phyloP scores from a whole-genome alignment of 1,139 yeast species.

The Scheffersomyces illinoinensis region DNA sequence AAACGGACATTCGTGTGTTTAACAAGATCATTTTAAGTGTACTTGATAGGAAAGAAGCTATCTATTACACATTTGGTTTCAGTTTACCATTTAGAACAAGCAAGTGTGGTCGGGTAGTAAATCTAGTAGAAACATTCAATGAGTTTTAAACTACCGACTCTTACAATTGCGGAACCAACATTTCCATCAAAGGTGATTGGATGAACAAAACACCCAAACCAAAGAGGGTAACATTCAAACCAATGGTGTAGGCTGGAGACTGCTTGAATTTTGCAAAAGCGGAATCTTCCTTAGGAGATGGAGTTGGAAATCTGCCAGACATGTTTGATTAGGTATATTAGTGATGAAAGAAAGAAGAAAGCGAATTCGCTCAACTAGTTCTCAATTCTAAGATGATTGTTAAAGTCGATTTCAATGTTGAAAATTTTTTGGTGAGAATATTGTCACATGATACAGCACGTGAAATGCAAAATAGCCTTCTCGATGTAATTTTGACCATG shows the following conservation, averaged over 20 bases:
- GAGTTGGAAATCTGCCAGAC: slow-evolving; percentile 19
- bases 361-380: neutral
- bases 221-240: slow-evolving; percentile 63
- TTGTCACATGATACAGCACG: neutral
- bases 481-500: neutral
- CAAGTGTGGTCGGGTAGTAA: neutral
- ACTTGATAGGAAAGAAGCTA: neutral
- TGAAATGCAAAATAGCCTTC: neutral
- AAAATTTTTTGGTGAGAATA: neutral
- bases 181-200: slow-evolving; percentile 78
- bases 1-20: neutral
- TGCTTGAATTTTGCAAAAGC: slow-evolving; percentile 53
- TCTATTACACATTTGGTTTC: too few species aligned
- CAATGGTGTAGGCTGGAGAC: slow-evolving; percentile 65
- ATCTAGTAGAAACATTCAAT: neutral
- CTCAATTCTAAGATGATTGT: neutral
- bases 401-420: neutral
- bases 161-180: slow-evolving; percentile 74
- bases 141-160: neutral
- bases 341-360: neutral
- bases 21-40: neutral
- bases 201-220: slow-evolving; percentile 73
- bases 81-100: neutral
- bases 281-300: slow-evolving; percentile 27
- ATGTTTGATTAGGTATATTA: slow-evolving; percentile 4